Evolutionary conservation across 495 filamentous ascomycete genomes (phyloP).

Genomic region (Cercophora scortea): DNA sequence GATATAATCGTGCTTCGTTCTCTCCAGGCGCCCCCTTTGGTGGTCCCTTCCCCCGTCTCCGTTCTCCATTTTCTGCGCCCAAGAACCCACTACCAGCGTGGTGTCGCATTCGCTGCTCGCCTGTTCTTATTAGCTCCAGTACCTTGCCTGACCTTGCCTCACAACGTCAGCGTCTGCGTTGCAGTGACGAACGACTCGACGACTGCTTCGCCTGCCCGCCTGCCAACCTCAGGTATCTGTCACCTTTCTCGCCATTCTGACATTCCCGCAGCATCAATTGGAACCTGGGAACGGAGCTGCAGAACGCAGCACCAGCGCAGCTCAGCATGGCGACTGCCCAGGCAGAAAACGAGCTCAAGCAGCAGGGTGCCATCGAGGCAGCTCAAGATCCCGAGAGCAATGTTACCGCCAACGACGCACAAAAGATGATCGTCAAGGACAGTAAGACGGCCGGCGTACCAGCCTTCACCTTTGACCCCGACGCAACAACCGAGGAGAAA

Average conservation of each 20-base stretch:
- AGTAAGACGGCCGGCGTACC: slow-evolving; percentile 65
- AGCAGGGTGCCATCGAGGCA: slow-evolving; percentile 68
- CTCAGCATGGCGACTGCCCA: slow-evolving; percentile 32
- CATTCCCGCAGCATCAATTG: slow-evolving; percentile 15
- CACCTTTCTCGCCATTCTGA: background rate
- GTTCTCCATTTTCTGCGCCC: too few species aligned
- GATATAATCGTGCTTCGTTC: too few species aligned
- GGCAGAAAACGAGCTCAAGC: slow-evolving; percentile 57
- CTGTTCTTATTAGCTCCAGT: too few species aligned
- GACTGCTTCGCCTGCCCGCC: background rate
- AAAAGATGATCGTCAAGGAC: slow-evolving; percentile 65
- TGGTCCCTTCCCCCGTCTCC: too few species aligned
- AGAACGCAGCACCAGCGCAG: slow-evolving; percentile 4
- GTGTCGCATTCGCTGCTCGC: too few species aligned
- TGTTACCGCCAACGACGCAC: slow-evolving; percentile 61
- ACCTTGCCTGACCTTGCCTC: too few species aligned
- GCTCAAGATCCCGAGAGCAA: slow-evolving; percentile 57
- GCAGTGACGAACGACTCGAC: too few species aligned
- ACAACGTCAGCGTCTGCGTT: too few species aligned
- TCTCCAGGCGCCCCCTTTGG: too few species aligned
- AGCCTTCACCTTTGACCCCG: slow-evolving; percentile 79
- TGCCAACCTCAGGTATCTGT: background rate
- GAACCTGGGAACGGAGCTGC: slow-evolving; percentile 8
- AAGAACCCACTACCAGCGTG: too few species aligned
- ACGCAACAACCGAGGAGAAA: slow-evolving; percentile 81